A percentile compares a stretch with the other conserved stretches of the same genome.
Evolutionary conservation across 2,329 filamentous ascomycete genomes (phyloP).

Genomic region (Paracamarosporium sp.): DNA sequence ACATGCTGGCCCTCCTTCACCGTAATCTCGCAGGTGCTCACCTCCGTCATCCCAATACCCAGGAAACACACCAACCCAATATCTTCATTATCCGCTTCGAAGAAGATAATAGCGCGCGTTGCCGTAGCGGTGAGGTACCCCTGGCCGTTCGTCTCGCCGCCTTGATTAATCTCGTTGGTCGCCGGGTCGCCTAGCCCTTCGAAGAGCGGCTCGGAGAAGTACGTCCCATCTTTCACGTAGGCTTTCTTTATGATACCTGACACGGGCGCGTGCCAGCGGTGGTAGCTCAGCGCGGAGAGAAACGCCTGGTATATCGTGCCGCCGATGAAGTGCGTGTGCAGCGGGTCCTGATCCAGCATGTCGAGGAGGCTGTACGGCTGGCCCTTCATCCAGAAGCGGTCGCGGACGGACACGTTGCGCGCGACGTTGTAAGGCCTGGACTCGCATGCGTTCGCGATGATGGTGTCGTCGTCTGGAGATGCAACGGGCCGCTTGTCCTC

Average conservation of each 20-base stretch:
- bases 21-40: constrained; percentile 74
- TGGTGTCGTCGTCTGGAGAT: constrained; percentile 58
- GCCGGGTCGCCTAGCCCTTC: constrained; percentile 53
- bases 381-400: constrained; percentile 72
- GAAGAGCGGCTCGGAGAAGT: constrained; percentile 68
- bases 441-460: constrained; percentile 71
- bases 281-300: constrained; percentile 71
- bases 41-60: constrained; percentile 78
- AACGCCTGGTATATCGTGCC: constrained; percentile 76
- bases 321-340: constrained; percentile 63
- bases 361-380: constrained; percentile 71
- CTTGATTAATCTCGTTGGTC: constrained; percentile 44
- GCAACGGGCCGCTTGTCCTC: constrained; percentile 65
- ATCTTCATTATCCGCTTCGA: constrained; percentile 71
- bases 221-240: constrained; percentile 68
- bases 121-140: constrained; percentile 73
- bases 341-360: constrained; percentile 66
- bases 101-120: constrained; percentile 72
- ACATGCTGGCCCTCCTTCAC: constrained; percentile 70
- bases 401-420: constrained; percentile 60
- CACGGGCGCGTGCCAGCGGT: constrained; percentile 76
- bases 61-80: constrained; percentile 76
- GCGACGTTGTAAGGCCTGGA: constrained; percentile 64
- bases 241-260: constrained; percentile 65
- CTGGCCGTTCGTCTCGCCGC: constrained; percentile 61